A percentile compares a stretch with the other conserved stretches of the same genome.
Evolutionary conservation across 176 grass and related monocot species (phyloP).

Genomic region (bread wheat (Triticum aestivum)): IWGSC_CS_RefSeq_v2.1 NC_057797.1:183926230-183926729

Average conservation of each 20-base stretch:
- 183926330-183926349: not conserved
- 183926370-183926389: not conserved
- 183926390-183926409: slow-evolving; percentile 46
- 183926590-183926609: slow-evolving; percentile 32
- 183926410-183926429: slow-evolving; percentile 75
- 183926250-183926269: slow-evolving; percentile 64
- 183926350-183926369: not conserved
- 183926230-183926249: slow-evolving; percentile 86
- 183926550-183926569: slow-evolving; percentile 21
- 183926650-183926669: slow-evolving; percentile 89
- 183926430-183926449: slow-evolving; percentile 98
- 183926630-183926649: slow-evolving; percentile 62
- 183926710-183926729: slow-evolving; percentile 74
- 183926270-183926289: slow-evolving; percentile 89
- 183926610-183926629: slow-evolving; percentile 81
- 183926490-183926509: slow-evolving; percentile 77
- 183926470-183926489: slow-evolving; percentile 82
- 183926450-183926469: slow-evolving; percentile 97
- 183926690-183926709: slow-evolving; percentile 85
- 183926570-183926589: slow-evolving; percentile 3
- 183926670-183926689: slow-evolving; percentile 98
- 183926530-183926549: not conserved
- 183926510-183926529: slow-evolving; percentile 57
- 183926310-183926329: slow-evolving; percentile 80
- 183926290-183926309: slow-evolving; percentile 94